These are phyloP conservation scores for Pittosporum tobira DNA, from an alignment of 129 eudicot genomes.

Conservation along the genomic window DNA sequence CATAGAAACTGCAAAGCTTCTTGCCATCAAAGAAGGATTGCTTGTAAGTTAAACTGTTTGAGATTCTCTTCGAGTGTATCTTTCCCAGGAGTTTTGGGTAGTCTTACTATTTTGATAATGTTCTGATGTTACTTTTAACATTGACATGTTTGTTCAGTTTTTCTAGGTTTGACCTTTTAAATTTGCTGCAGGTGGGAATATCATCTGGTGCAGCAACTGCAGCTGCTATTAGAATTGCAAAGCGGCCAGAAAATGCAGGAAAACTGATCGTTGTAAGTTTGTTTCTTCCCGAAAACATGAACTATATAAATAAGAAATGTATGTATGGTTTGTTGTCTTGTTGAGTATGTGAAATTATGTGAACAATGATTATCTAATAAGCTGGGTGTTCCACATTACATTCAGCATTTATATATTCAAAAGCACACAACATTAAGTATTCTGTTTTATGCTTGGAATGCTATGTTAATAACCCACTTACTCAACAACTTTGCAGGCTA, in stretches of 20 bases:
- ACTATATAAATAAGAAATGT: neutral
- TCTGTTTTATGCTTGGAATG: neutral
- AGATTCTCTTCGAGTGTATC: conserved; percentile 7
- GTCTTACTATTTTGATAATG: neutral
- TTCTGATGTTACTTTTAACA: neutral
- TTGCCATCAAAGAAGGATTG: conserved; percentile 85
- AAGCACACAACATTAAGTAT: no score
- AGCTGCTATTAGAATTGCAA: conserved; percentile 81
- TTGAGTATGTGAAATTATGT: no score
- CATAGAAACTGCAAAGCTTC: conserved; percentile 75
- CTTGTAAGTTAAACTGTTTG: conserved; percentile 39
- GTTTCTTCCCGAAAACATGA: neutral
- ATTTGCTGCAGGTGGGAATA: conserved; percentile 61
- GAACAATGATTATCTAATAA: no score
- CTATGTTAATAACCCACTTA: neutral
- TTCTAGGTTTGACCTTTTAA: conserved; percentile 4
- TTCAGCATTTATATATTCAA: no score
- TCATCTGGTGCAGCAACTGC: conserved; percentile 98
- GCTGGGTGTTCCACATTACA: no score
- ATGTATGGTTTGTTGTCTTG: neutral
- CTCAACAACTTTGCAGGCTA: conserved; percentile 30
- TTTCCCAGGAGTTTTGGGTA: conserved; percentile 1
- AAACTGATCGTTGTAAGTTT: conserved; percentile 81
- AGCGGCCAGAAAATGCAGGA: conserved; percentile 90
- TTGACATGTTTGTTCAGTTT: neutral